These are phyloP conservation scores for Heritiera fomes DNA, from an alignment of 345 rosid species.

Conservation along the genomic window DNA sequence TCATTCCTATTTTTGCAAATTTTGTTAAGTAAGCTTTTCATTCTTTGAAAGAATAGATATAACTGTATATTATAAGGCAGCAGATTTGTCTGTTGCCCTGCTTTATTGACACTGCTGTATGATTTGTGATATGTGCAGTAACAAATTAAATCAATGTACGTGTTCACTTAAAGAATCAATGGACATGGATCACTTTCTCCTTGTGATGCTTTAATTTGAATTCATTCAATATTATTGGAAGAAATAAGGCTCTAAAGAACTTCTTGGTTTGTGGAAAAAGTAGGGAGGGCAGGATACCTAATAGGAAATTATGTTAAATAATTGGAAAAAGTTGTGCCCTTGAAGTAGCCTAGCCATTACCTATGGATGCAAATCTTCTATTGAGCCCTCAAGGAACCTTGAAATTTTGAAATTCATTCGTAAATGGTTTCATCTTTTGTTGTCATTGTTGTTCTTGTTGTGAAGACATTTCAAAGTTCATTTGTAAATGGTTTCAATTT, in stretches of 20 bases:
- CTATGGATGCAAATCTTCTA: background rate
- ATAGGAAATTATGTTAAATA: background rate
- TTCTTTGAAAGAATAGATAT: background rate
- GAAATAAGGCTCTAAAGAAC: background rate
- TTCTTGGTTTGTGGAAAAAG: background rate
- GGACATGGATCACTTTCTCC: background rate
- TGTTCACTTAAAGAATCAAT: background rate
- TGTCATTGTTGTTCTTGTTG: background rate
- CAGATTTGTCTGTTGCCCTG: background rate
- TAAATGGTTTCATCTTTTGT: background rate
- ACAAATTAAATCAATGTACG: background rate
- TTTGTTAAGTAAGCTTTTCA: background rate
- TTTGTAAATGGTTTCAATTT: background rate
- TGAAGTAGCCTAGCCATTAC: background rate
- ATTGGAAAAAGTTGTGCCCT: background rate
- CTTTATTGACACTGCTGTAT: background rate
- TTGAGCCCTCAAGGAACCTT: background rate
- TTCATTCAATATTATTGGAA: background rate
- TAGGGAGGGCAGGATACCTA: background rate
- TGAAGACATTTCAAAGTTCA: background rate
- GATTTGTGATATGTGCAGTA: background rate
- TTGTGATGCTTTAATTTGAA: background rate
- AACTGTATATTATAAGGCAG: background rate
- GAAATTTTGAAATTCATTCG: constrained; percentile 3
- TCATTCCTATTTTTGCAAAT: background rate